Evolutionary conservation across 169 alveolate genomes (phyloP), one percentile per base, ranked within the genome.

Genomic region (Plasmodium fragile): DNA sequence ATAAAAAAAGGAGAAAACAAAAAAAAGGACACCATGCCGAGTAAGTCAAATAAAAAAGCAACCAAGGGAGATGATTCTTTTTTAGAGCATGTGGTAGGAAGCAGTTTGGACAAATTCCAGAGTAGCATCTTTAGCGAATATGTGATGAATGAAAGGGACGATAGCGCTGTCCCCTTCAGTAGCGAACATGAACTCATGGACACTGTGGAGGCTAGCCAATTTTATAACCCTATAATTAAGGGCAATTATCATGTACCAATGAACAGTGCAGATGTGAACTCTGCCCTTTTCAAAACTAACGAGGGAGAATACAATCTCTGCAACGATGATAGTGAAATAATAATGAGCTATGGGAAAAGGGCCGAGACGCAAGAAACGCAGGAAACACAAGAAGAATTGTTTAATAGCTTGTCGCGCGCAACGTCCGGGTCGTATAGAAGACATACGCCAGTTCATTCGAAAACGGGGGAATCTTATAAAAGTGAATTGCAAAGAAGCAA

Each of bases 1-100:
- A 43, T 16, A n/a, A 81, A 81, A 81, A 49, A 13, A 5, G 8
- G 32, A 36, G 83, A 18, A 78, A 78, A 78, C 34, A 78, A 78
- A 41, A 78, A n/a, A n/a, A n/a, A n/a, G n/a, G n/a, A 22, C n/a
- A 18, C n/a, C 53, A 2, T 32, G 49, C 7, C 32, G 69, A 78
- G 25, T 41, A 78, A 49, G 32, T 10, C 69, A 13, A 41, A 49
- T 30, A 78, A 78, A 41, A 78, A 78, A 43, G 25, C 39, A 78
- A 13, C 41, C 6, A 78, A 78, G 22, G 83, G 32, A 41, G 69
- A 28, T 1, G 22, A 78, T 78, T 78, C 69, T 16, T 11, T 22
- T 7, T 30, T 4, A n/a, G 45, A 22, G 25, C 13, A 78, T 39
- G 3, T 39, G 18, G 11, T 11, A 36, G 8, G 53, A 3, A 78